Conservation (phyloP, 805 yeast species). For the Yarrowia sp. region DNA sequence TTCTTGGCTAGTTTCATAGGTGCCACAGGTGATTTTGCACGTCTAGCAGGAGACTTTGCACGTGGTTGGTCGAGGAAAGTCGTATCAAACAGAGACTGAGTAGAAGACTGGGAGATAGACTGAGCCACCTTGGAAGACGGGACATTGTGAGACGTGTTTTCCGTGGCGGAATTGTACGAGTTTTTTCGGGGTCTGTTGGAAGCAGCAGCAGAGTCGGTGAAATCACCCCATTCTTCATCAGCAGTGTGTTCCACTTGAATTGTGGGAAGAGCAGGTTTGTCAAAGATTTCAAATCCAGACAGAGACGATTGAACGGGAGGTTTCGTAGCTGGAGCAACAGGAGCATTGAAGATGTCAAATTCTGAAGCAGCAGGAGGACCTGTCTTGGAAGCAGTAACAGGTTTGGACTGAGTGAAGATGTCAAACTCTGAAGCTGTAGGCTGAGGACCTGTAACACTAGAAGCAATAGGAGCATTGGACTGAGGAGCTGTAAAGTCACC, state of each 20-base stretch:
- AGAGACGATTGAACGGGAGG: not conserved
- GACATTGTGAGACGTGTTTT: not conserved
- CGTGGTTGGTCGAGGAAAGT: constrained; percentile 11
- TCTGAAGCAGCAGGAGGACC: too few relatives aligned
- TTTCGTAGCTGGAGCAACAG: not conserved
- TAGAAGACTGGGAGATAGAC: constrained; percentile 8
- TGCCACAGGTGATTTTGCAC: not conserved
- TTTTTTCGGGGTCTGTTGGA: not conserved
- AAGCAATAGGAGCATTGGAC: too few relatives aligned
- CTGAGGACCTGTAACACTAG: too few relatives aligned
- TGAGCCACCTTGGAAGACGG: not conserved
- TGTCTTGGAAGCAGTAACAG: too few relatives aligned
- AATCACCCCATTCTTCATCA: constrained; percentile 19
- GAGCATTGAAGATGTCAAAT: not conserved
- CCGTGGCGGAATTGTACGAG: constrained; percentile 8
- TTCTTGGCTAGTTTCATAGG: constrained; percentile 12
- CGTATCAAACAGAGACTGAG: constrained; percentile 7
- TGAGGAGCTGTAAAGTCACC: too few relatives aligned
- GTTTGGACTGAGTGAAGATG: too few relatives aligned
- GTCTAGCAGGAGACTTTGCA: not conserved
- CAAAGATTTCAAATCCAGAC: constrained; percentile 3
- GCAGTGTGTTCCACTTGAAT: not conserved
- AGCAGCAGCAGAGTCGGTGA: constrained; percentile 1
- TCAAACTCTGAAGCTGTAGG: too few relatives aligned
- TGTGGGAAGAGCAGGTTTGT: not conserved